Evolutionary conservation across 2,329 filamentous ascomycete species (phyloP), one percentile per base, ranked within the genome.

Genomic region (Emericellopsis cladophorae): DNA sequence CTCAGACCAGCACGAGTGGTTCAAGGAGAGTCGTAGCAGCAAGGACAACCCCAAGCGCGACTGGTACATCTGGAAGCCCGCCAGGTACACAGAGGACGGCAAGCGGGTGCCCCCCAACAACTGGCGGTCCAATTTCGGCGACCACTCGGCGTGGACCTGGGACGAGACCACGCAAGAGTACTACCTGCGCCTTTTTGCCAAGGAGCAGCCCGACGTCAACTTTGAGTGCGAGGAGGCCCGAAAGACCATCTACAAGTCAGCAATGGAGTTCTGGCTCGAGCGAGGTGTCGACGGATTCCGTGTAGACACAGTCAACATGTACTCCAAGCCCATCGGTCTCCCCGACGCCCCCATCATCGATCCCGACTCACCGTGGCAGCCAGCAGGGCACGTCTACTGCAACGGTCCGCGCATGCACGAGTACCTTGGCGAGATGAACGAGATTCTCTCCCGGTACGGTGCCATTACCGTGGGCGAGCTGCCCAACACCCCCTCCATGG

Each of bases 191-290:
- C 68, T 92, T 10, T 93, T 86, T 56, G 77, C 80, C 7, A 72
- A 72, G 5, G 76, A 84, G 47, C 85, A 90, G 55, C 85, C 86
- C 0, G 86, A 92, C 50, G 67, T 92, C n/a, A 92, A 92, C 60
- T 92, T 84, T 84, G 82, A 89, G 52, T 83, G 81, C 43, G 67
- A 68, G 0, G 74, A 72, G 9, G 74, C 82, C 0, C 72, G 84
- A 14, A 62, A 74, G 36, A 84, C 83, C 2, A 77, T 89, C 7
- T 83, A 87, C 55, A 68, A 80, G 29, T 71, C 74, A 14, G 70
- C 81, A 5, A 83, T 89, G 73, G 71, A 74, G 24, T 92, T 89
- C 55, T 92, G 86, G 86, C 71, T 92, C 1, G 65, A 84, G 38
- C 73, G 75, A 26, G 84, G 84, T 3, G 78, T 84, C 0, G 75